Evolutionary conservation across 1,284 basidiomycete species (phyloP).

Genomic region (Mycena sp.): DNA sequence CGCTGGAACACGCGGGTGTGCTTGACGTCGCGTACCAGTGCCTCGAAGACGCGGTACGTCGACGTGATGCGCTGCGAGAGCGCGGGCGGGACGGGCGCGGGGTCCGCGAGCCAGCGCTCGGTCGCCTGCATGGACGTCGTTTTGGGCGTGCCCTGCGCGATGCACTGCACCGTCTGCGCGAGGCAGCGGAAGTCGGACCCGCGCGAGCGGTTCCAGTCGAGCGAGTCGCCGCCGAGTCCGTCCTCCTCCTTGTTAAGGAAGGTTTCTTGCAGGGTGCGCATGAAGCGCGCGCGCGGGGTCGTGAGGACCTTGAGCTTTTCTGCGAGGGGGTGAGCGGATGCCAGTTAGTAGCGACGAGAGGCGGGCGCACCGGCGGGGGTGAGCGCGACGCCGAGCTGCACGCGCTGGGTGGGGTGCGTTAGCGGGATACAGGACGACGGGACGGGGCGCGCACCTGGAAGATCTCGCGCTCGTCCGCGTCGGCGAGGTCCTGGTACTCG

Average conservation of each 20-base stretch:
- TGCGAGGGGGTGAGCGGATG: slow-evolving; percentile 43
- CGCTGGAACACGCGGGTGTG: slow-evolving; percentile 41
- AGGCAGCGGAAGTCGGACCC: slow-evolving; percentile 73
- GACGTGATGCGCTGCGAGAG: slow-evolving; percentile 45
- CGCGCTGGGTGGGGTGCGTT: slow-evolving; percentile 58
- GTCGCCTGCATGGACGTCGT: slow-evolving; percentile 36
- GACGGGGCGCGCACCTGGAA: no score
- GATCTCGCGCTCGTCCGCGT: slow-evolving; percentile 75
- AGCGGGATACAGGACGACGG: no score
- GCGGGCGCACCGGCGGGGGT: slow-evolving; percentile 51
- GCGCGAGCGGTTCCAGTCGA: slow-evolving; percentile 69
- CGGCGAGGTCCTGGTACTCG: slow-evolving; percentile 70
- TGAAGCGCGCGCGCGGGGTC: slow-evolving; percentile 60
- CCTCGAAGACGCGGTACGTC: slow-evolving; percentile 55
- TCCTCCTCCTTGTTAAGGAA: slow-evolving; percentile 52
- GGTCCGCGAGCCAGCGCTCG: slow-evolving; percentile 62
- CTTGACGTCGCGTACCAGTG: slow-evolving; percentile 47
- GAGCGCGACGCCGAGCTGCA: slow-evolving; percentile 82
- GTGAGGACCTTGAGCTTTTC: slow-evolving; percentile 75
- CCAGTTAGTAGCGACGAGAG: no score
- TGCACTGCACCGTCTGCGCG: slow-evolving; percentile 59
- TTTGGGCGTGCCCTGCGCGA: slow-evolving; percentile 52
- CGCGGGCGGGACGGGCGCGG: slow-evolving; percentile 39
- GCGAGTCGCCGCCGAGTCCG: slow-evolving; percentile 47
- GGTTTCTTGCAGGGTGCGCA: slow-evolving; percentile 58